Evolutionary conservation across 371 early-diverging fungal genomes (phyloP).

Genomic region (Rhizopus sp.): DNA sequence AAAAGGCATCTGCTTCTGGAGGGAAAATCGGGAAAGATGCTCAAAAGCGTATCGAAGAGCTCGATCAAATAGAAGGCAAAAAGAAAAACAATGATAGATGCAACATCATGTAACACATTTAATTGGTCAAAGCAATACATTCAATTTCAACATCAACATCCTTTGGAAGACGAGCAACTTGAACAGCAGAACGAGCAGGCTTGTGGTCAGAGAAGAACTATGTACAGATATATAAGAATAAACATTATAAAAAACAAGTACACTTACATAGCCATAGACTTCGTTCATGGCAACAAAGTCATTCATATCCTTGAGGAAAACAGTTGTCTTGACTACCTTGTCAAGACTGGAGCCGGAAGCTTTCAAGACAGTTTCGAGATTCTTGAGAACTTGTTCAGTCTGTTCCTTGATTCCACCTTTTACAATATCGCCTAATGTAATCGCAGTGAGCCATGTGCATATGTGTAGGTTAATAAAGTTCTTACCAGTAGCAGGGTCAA

Average conservation of each 20-base stretch:
- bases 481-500: conserved; percentile 60
- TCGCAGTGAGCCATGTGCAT: not conserved
- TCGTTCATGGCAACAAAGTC: conserved; percentile 88
- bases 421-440: conserved; percentile 54
- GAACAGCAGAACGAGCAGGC: conserved; percentile 89
- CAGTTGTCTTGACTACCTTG: conserved; percentile 89
- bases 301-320: conserved; percentile 89
- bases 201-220: conserved; percentile 62
- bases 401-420: conserved; percentile 71
- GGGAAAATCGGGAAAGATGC: conserved; percentile 51
- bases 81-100: conserved; percentile 26
- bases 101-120: conserved; percentile 41
- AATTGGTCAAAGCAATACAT: conserved; percentile 68
- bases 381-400: conserved; percentile 76
- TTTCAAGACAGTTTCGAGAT: conserved; percentile 76
- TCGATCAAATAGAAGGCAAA: conserved; percentile 25
- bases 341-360: conserved; percentile 75
- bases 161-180: conserved; percentile 89
- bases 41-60: conserved; percentile 31
- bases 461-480: no score
- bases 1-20: conserved; percentile 33
- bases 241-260: not conserved
- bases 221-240: not conserved
- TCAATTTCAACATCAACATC: conserved; percentile 92
- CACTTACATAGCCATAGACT: conserved; percentile 63